phyloP scores from a whole-genome alignment of 1,284 basidiomycete genomes.

The Marasmius sp. region DNA sequence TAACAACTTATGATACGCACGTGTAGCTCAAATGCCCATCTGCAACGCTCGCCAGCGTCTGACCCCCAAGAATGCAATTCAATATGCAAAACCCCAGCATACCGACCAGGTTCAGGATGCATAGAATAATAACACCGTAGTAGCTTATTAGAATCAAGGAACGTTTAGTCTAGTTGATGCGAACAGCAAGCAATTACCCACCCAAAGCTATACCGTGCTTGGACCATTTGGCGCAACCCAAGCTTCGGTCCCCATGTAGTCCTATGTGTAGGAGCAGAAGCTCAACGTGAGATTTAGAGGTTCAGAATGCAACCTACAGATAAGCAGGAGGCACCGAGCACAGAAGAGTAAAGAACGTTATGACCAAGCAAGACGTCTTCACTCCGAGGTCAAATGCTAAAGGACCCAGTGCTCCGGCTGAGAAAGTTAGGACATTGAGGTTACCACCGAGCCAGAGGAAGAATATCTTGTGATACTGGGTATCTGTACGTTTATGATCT shows the following conservation, averaged over 20 bases:
- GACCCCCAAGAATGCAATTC: constrained; percentile 78
- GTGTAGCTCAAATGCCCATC: constrained; percentile 65
- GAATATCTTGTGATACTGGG: constrained; percentile 70
- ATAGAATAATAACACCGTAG: constrained; percentile 65
- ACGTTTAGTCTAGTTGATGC: too few relatives aligned
- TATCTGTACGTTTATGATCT: constrained; percentile 17
- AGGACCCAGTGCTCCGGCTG: constrained; percentile 73
- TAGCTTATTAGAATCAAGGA: constrained; percentile 42
- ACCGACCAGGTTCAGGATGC: constrained; percentile 61
- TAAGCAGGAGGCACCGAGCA: constrained; percentile 57
- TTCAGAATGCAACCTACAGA: constrained; percentile 39
- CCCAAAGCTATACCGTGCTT: constrained; percentile 80
- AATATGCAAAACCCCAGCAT: constrained; percentile 78
- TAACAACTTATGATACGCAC: constrained; percentile 35
- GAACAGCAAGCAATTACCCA: constrained; percentile 26
- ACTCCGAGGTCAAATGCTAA: constrained; percentile 64
- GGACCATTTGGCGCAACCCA: constrained; percentile 86
- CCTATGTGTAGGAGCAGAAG: constrained; percentile 32
- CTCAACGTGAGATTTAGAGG: neutral
- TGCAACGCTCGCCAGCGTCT: constrained; percentile 73
- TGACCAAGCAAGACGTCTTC: constrained; percentile 70
- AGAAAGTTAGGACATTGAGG: constrained; percentile 78
- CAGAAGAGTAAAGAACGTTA: constrained; percentile 75
- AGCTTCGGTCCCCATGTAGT: constrained; percentile 82
- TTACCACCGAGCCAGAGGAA: constrained; percentile 76